phyloP scores from a whole-genome alignment of 1,284 basidiomycete species.

The Ganoderma leucocontextum region DNA sequence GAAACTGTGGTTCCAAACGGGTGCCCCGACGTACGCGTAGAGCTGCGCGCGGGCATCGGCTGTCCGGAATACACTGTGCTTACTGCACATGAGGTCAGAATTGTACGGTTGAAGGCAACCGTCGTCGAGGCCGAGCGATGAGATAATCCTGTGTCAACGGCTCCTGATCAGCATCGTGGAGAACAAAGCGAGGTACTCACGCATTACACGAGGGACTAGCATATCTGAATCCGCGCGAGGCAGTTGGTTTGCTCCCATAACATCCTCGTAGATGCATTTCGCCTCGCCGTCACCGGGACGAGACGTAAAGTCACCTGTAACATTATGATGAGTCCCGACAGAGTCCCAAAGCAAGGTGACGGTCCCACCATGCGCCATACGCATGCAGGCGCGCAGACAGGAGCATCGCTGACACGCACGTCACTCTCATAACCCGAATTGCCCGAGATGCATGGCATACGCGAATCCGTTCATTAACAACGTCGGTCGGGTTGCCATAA shows the following conservation, averaged over 20 bases:
- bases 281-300: too few species aligned
- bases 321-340: too few species aligned
- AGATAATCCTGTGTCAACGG: not conserved
- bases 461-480: not conserved
- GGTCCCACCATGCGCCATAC: too few species aligned
- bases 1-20: not conserved
- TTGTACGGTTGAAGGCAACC: not conserved
- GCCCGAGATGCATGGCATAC: not conserved
- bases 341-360: too few species aligned
- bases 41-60: not conserved
- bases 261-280: not conserved
- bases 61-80: not conserved
- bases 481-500: not conserved
- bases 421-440: not conserved
- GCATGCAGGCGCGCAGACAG: too few species aligned
- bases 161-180: not conserved
- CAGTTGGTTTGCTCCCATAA: not conserved
- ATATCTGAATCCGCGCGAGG: not conserved
- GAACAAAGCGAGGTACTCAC: not conserved
- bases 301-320: too few species aligned
- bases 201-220: not conserved
- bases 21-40: not conserved
- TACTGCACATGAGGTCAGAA: not conserved
- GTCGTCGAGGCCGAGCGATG: not conserved
- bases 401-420: not conserved